phyloP scores from a whole-genome alignment of 2,329 filamentous ascomycete species.

The Drechslerella dactyloides region DNA sequence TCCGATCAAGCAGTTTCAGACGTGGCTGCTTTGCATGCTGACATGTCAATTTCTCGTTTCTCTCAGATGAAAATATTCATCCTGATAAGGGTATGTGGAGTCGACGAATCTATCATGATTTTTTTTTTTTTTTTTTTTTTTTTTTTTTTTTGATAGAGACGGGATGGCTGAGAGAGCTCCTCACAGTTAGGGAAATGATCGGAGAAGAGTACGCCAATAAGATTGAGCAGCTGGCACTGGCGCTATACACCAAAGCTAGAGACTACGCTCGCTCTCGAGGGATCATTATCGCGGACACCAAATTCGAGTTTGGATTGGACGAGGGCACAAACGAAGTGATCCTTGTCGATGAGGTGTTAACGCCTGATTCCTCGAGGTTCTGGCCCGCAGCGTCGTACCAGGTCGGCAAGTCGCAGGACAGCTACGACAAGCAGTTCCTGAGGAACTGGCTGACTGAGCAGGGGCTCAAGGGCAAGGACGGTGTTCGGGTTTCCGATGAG shows the following conservation, averaged over 20 bases:
- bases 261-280: constrained; percentile 70
- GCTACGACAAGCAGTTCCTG: constrained; percentile 86
- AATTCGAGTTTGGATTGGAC: constrained; percentile 77
- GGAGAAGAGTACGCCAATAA: constrained; percentile 69
- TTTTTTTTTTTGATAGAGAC: not conserved
- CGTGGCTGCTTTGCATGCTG: not conserved
- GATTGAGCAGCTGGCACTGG: constrained; percentile 70
- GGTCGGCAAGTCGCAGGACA: constrained; percentile 75
- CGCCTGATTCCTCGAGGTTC: constrained; percentile 83
- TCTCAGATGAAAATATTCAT: constrained; percentile 78
- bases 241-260: constrained; percentile 69
- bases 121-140: not conserved
- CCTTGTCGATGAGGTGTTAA: constrained; percentile 83
- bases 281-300: constrained; percentile 79
- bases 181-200: constrained; percentile 63
- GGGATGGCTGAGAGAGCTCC: constrained; percentile 45
- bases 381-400: constrained; percentile 79
- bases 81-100: constrained; percentile 65
- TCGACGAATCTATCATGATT: not conserved
- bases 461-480: constrained; percentile 76
- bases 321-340: constrained; percentile 71
- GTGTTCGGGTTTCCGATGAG: constrained; percentile 74
- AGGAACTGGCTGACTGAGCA: constrained; percentile 79
- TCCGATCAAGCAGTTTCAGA: constrained; percentile 10
- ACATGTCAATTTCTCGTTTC: constrained; percentile 10